Evolutionary conservation across 495 filamentous ascomycete species (phyloP).

Genomic region (Xylaria scruposa): DNA sequence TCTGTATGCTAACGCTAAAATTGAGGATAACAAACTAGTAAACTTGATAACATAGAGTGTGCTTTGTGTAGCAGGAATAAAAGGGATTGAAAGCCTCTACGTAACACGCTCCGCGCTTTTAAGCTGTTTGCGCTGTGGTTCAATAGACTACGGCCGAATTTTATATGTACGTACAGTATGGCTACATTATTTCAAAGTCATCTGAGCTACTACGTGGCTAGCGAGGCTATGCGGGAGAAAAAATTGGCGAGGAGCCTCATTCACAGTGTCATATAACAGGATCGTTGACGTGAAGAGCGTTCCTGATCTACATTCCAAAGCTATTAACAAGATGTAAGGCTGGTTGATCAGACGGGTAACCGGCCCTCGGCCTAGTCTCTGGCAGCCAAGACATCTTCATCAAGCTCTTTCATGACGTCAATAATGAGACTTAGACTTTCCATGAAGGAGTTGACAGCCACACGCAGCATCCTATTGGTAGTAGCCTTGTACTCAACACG

Average conservation of each 20-base stretch:
- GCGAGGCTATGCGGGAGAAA: too few species aligned
- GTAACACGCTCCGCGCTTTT: too few species aligned
- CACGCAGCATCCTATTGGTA: constrained; percentile 94
- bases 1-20: too few species aligned
- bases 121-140: too few species aligned
- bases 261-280: neutral
- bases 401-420: constrained; percentile 86
- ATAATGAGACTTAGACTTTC: constrained; percentile 85
- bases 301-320: constrained; percentile 4
- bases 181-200: too few species aligned
- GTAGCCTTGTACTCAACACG: constrained; percentile 82
- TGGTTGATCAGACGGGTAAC: neutral
- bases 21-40: too few species aligned
- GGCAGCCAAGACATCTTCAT: constrained; percentile 76
- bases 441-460: constrained; percentile 98
- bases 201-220: too few species aligned
- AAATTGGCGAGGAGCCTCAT: neutral
- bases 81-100: too few species aligned
- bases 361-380: neutral
- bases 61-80: too few species aligned
- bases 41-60: too few species aligned
- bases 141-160: too few species aligned
- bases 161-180: too few species aligned
- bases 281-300: neutral
- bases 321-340: neutral